These are phyloP conservation scores for Monilinia laxa DNA, from an alignment of 2,329 filamentous ascomycete species.

Conservation along the genomic window DNA sequence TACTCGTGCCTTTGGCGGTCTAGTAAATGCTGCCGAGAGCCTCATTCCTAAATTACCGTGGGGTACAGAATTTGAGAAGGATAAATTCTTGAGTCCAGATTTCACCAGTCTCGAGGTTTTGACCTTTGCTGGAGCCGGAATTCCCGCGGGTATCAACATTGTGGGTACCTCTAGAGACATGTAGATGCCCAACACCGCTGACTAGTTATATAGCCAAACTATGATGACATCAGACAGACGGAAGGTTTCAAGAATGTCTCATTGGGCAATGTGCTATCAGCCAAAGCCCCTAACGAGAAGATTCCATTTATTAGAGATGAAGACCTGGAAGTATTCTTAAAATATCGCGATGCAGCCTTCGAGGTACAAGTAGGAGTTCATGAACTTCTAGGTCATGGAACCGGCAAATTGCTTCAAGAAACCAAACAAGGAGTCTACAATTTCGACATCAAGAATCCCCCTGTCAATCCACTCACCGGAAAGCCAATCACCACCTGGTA, in stretches of 20 bases:
- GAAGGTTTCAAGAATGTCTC: slow-evolving; percentile 93
- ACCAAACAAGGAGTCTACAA: slow-evolving; percentile 80
- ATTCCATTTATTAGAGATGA: slow-evolving; percentile 83
- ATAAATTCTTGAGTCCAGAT: slow-evolving; percentile 91
- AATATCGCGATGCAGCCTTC: slow-evolving; percentile 83
- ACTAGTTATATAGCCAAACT: slow-evolving; percentile 52
- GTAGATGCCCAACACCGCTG: not conserved
- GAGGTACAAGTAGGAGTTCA: slow-evolving; percentile 96
- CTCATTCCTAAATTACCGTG: slow-evolving; percentile 91
- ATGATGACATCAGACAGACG: slow-evolving; percentile 75
- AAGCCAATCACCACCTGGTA: slow-evolving; percentile 85
- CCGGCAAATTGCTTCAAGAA: slow-evolving; percentile 90
- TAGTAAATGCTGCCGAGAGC: slow-evolving; percentile 76
- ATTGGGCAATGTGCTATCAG: slow-evolving; percentile 86
- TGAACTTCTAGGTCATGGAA: slow-evolving; percentile 84
- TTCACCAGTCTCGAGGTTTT: slow-evolving; percentile 94
- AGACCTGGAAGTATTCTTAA: slow-evolving; percentile 76
- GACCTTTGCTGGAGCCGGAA: slow-evolving; percentile 68
- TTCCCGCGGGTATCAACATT: slow-evolving; percentile 67
- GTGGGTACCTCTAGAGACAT: not conserved
- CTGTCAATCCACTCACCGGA: slow-evolving; percentile 73
- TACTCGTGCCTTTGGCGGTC: slow-evolving; percentile 80
- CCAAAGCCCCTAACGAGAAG: slow-evolving; percentile 88
- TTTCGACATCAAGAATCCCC: slow-evolving; percentile 80
- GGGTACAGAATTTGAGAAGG: slow-evolving; percentile 87